Base-by-base conservation (phyloP, 768 basidiomycete species). In the Boletus rubroflammeus region DNA sequence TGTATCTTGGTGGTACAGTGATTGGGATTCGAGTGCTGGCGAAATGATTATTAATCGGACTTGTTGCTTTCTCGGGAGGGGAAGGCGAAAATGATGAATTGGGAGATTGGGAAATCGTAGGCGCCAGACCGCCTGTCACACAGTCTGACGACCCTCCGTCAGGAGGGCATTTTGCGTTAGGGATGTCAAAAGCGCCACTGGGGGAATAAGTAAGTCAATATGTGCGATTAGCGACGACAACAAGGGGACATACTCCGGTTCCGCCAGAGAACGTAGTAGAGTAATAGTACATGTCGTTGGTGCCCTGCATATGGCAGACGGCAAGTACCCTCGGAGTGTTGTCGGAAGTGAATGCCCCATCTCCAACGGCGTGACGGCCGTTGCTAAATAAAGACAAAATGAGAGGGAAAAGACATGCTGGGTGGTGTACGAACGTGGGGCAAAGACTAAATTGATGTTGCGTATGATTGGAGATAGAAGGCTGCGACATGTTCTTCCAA, bases 171-270 rank as follows among this genome's bases (percentile, higher is more conserved):
- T 93, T 93, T 61, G 74, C 75, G 67, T 81, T 85, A 63, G 90
- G 89, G 80, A 77, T 79, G 90, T 93, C 91, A 93, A 93, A 93
- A 91, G 76, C 90, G 86, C 91, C 91, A 93, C 91, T 92, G 56
- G 47, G 5, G 42, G n/a, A 38, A 50, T 62, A 46, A 61, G 54
- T 62, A 46, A 61, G 54, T 59, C 47, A 26, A 13, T 35, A 47
- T 13, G 31, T 0, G 21, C 1, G 31, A 21, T 34, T 35, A n/a
- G 31, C n/a, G n/a, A n/a, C n/a, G 6, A 46, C 0, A 17, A 47
- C 21, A 41, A 32, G 38, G 46, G 40, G 19, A 78, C 84, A 59
- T 68, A 90, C 90, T 87, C 82, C 87, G 62, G 91, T 88, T 76
- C 91, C 91, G 73, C 91, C 91, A 83, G 90, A 89, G 85, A 91